Percentiles rank a stretch among this genome's conserved stretches.
phyloP scores from a whole-genome alignment of 2,329 filamentous ascomycete genomes.

The Paecilomyces formosus region DNA sequence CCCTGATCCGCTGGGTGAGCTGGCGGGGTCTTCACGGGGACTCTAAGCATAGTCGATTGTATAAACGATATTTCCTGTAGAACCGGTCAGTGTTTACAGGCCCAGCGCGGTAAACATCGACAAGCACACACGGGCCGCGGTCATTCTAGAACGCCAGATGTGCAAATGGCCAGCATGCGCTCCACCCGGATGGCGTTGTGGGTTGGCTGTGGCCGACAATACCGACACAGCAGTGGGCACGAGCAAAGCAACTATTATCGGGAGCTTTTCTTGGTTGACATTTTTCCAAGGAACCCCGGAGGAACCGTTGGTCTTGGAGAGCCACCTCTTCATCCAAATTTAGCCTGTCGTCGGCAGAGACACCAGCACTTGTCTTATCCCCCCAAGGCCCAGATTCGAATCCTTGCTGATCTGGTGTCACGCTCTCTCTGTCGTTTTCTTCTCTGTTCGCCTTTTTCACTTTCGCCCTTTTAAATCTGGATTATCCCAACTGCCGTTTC shows the following conservation, averaged over 20 bases:
- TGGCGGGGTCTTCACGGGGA: background rate
- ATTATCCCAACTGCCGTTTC: background rate
- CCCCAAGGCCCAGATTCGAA: background rate
- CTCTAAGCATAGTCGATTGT: background rate
- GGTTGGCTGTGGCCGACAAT: background rate
- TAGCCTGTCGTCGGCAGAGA: background rate
- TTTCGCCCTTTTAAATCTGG: background rate
- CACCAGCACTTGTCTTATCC: background rate
- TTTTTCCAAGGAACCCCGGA: background rate
- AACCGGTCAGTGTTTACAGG: background rate
- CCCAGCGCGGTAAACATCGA: background rate
- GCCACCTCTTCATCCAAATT: background rate
- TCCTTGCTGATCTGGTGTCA: background rate
- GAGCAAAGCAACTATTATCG: background rate
- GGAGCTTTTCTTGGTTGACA: background rate
- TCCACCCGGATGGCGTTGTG: background rate
- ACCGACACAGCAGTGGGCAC: background rate
- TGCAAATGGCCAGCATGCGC: background rate
- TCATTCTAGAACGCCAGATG: background rate
- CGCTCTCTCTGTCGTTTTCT: background rate
- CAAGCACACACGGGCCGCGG: background rate
- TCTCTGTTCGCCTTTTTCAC: no score
- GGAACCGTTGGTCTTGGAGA: background rate
- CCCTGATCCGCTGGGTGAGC: background rate
- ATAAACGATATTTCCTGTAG: background rate